phyloP scores from a whole-genome alignment of 2,329 filamentous ascomycete species.

The Alternaria arborescens region DNA sequence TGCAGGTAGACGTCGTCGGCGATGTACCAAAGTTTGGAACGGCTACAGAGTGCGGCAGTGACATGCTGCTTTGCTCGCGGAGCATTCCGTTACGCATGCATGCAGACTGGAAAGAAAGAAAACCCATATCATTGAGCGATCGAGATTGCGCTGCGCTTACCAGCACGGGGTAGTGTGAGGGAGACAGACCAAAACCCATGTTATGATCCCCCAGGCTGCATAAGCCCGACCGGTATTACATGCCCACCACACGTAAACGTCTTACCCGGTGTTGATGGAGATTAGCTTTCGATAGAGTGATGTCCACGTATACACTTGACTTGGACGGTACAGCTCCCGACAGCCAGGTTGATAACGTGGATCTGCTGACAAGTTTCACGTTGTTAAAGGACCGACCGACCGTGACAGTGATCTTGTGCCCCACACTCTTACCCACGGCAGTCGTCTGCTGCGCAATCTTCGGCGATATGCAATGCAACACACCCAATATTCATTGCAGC shows the following conservation, averaged over 20 bases:
- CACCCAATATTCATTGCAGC: constrained; percentile 30
- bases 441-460: constrained; percentile 10
- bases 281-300: constrained; percentile 19
- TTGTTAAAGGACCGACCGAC: constrained; percentile 15
- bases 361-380: constrained; percentile 17
- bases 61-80: constrained; percentile 6
- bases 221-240: constrained; percentile 15
- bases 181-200: constrained; percentile 13
- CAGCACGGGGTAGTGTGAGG: constrained; percentile 13
- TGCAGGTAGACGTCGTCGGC: constrained; percentile 8
- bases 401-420: constrained; percentile 18
- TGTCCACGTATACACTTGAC: constrained; percentile 19
- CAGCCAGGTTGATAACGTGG: constrained; percentile 20
- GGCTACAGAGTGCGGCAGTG: constrained; percentile 2
- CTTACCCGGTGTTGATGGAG: constrained; percentile 5
- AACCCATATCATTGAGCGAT: constrained; percentile 9
- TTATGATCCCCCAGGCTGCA: constrained; percentile 20
- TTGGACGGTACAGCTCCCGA: constrained; percentile 14
- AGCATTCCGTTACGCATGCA: constrained; percentile 8
- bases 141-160: constrained; percentile 19
- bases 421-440: constrained; percentile 7
- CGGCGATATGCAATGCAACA: constrained; percentile 19
- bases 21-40: constrained; percentile 11
- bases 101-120: constrained; percentile 17
- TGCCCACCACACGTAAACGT: constrained; percentile 7